Base-by-base conservation (phyloP, 2,329 filamentous ascomycete genomes). In the Arthrocladium fulminans region DNA sequence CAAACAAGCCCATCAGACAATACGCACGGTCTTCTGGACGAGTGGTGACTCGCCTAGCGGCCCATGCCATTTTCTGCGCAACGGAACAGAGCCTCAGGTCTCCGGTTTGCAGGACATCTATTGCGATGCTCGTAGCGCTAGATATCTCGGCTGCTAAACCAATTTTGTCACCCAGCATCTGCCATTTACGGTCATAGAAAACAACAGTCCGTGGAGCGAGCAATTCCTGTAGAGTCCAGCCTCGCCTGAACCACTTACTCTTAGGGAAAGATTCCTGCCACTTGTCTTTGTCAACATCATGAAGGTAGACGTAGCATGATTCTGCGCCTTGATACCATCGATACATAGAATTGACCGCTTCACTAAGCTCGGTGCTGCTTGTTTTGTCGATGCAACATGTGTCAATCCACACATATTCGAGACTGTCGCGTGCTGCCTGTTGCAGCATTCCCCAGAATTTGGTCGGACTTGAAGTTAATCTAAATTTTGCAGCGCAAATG, bases 221-320 rank as follows among this genome's bases (percentile, higher is more conserved):
- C 22, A 62, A 53, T 48, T 62, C 59, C 41, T 61, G 60, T 12
- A 62, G 50, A 3, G 60, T 62, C 59, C 57, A 61, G 13, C 60
- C 59, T 23, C 57, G 41, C 2, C 45, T 55, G 35, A 62, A 61
- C 57, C 60, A 62, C 44, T 37, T 20, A 32, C 57, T 51, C 2
- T 32, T 15, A 10, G 10, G 19, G 24, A 47, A 47, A 4, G 7
- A 23, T 20, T 47, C 30, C 17, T 37, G 3, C 44, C 30, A 38
- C 3, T 10, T 23, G n/a, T 47, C 43, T 15, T 0, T 10, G 17
- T 2, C 32, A 13, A 57, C 45, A 12, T 59, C 57, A 2, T n/a
- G 15, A 4, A 59, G 32, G 40, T 55, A 59, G 6, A 54, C 54
- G 30, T 55, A 58, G 45, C 57, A 59, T 10, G 50, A 23, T 1